Evolutionary conservation across 345 rosid species (phyloP).

Genomic region (Ceriops zippeliana): DNA sequence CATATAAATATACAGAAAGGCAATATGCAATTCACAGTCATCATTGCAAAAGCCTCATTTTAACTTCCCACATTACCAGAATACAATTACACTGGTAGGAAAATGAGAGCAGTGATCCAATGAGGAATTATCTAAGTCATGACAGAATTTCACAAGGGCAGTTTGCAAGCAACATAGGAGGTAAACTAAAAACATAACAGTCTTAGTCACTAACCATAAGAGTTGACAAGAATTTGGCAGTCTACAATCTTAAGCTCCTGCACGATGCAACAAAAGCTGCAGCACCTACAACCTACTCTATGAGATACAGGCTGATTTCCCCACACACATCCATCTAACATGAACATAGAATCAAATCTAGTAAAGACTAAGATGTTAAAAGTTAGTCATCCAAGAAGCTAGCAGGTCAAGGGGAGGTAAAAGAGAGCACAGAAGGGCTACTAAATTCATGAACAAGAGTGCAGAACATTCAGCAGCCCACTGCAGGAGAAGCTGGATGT

Average conservation of each 20-base stretch:
- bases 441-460: neutral
- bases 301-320: constrained; percentile 11
- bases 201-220: constrained; percentile 15
- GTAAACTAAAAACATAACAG: neutral
- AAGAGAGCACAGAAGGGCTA: constrained; percentile 13
- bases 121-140: no score
- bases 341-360: constrained; percentile 26
- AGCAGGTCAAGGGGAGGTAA: constrained; percentile 10
- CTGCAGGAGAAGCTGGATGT: constrained; percentile 30
- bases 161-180: no score
- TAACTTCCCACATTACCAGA: no score
- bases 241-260: constrained; percentile 29
- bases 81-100: no score
- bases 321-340: constrained; percentile 13
- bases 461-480: constrained; percentile 29
- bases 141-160: no score
- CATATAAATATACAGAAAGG: no score
- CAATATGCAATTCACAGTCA: no score
- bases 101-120: no score
- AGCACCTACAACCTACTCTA: constrained; percentile 23
- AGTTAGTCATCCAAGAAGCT: constrained; percentile 41
- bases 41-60: no score
- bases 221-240: neutral
- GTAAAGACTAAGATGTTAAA: constrained; percentile 6
- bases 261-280: constrained; percentile 27